Conservation (phyloP, 106 monocot genomes). For the Dactylorhiza incarnata region DNA sequence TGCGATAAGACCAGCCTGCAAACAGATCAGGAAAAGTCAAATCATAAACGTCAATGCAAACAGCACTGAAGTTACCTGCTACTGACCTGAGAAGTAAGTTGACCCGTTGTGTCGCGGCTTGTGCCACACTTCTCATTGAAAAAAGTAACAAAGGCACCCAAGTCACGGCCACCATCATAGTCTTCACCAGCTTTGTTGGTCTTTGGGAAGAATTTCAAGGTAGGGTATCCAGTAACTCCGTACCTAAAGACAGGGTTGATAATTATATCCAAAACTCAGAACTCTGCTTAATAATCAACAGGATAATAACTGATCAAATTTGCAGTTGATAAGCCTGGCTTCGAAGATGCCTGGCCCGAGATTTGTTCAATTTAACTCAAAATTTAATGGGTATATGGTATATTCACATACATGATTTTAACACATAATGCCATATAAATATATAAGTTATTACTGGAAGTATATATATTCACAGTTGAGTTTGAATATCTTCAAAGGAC, state of each 20-base stretch:
- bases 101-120: constrained; percentile 72
- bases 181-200: constrained; percentile 93
- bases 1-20: constrained; percentile 68
- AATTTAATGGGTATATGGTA: too few relatives aligned
- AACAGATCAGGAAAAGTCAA: neutral
- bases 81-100: constrained; percentile 74
- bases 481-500: too few relatives aligned
- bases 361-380: too few relatives aligned
- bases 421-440: too few relatives aligned
- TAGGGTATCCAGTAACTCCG: constrained; percentile 88
- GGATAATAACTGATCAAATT: too few relatives aligned
- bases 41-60: neutral
- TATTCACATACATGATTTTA: too few relatives aligned
- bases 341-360: neutral
- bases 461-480: too few relatives aligned
- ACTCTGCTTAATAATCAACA: too few relatives aligned
- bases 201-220: constrained; percentile 94
- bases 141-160: constrained; percentile 78
- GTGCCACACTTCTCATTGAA: constrained; percentile 88
- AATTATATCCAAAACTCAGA: too few relatives aligned
- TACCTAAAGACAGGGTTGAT: constrained; percentile 32
- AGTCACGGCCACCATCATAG: constrained; percentile 74
- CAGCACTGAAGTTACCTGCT: neutral
- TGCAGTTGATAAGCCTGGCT: neutral
- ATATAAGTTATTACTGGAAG: too few relatives aligned